Evolutionary conservation across 1,284 basidiomycete species (phyloP).

Genomic region (Rhodofomes roseus): DNA sequence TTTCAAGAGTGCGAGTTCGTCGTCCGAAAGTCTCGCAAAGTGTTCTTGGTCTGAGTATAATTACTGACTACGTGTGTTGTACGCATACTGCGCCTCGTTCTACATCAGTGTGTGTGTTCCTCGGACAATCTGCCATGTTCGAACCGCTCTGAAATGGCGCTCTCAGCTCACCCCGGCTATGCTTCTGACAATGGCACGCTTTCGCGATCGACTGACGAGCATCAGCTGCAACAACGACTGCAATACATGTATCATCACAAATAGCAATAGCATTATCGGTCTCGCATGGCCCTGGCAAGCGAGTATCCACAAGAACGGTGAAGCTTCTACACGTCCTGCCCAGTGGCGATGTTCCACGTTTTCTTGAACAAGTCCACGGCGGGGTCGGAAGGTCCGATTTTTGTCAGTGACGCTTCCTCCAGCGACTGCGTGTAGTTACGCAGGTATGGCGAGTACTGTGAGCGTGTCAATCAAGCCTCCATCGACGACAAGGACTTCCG

Average conservation of each 20-base stretch:
- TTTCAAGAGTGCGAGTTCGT: no score
- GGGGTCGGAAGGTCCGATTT: slow-evolving; percentile 55
- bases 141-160: no score
- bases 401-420: slow-evolving; percentile 58
- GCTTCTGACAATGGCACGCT: no score
- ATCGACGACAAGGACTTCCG: not conserved
- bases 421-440: slow-evolving; percentile 67
- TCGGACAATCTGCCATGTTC: no score
- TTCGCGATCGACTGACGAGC: no score
- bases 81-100: no score
- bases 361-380: slow-evolving; percentile 55
- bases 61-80: no score
- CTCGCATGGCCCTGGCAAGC: not conserved
- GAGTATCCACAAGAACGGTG: slow-evolving; percentile 5
- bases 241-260: not conserved
- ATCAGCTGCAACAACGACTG: no score
- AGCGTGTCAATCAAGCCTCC: not conserved
- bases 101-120: no score
- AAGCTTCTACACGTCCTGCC: slow-evolving; percentile 38
- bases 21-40: no score
- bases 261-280: not conserved
- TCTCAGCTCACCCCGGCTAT: no score
- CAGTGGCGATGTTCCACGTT: slow-evolving; percentile 68
- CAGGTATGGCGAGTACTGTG: slow-evolving; percentile 72
- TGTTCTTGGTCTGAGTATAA: no score